Percentiles rank a stretch among this genome's conserved stretches.
Conservation (phyloP, 1,284 basidiomycete genomes). For the Ustilago loliicola region DNA sequence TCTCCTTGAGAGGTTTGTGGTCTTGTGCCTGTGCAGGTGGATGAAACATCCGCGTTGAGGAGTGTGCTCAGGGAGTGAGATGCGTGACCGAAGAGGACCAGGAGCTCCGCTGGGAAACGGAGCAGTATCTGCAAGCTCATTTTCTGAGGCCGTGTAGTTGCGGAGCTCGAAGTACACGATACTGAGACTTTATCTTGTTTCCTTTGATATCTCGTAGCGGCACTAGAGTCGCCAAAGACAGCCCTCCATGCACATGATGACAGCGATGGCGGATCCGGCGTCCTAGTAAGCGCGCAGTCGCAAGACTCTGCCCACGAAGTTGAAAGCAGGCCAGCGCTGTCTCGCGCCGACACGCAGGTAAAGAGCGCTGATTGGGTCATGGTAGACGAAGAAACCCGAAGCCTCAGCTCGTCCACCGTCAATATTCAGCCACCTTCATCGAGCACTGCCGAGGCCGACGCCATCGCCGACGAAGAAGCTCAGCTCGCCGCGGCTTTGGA, state of each 20-base stretch:
- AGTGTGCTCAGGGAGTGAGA: neutral
- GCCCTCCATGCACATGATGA: constrained; percentile 15
- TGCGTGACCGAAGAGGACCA: neutral
- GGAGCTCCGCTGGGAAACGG: neutral
- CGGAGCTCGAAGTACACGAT: neutral
- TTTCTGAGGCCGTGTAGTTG: neutral
- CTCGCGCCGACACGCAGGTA: neutral
- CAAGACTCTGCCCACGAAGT: constrained; percentile 27
- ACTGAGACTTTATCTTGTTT: neutral
- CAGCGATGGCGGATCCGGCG: constrained; percentile 46
- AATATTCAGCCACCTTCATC: constrained; percentile 46
- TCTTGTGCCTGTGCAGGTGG: constrained; percentile 31
- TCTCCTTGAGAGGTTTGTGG: constrained; percentile 2
- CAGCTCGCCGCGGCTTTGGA: constrained; percentile 34
- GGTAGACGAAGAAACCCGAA: constrained; percentile 34
- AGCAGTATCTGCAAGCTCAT: neutral
- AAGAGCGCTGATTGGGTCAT: constrained; percentile 45
- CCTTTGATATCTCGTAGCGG: neutral
- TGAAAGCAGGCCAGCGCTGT: constrained; percentile 2
- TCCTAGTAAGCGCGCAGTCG: constrained; percentile 26
- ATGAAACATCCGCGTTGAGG: neutral
- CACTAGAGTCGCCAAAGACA: neutral
- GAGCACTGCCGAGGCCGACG: constrained; percentile 7
- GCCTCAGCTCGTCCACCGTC: constrained; percentile 22
- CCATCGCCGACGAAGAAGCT: constrained; percentile 32